These are phyloP conservation scores for Hortiboletus campestris DNA, from an alignment of 768 basidiomycete species.

Conservation along the genomic window DNA sequence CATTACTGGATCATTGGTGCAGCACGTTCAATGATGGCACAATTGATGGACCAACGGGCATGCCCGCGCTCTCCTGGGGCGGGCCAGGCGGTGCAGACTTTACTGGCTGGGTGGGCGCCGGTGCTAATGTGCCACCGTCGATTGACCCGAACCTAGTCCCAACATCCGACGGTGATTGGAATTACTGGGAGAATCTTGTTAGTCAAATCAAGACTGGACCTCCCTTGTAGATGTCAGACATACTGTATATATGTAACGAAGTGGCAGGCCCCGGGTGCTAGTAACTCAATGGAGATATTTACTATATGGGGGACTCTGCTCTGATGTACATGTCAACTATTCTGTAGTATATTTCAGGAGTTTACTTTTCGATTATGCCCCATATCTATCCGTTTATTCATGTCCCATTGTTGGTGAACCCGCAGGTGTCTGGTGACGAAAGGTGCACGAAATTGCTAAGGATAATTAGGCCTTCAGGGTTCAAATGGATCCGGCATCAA, in stretches of 20 bases:
- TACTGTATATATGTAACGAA: constrained; percentile 5
- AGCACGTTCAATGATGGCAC: constrained; percentile 72
- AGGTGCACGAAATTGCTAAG: too few species aligned
- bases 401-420: background rate
- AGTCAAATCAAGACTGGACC: constrained; percentile 45
- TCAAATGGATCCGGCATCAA: too few species aligned
- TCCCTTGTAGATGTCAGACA: constrained; percentile 22
- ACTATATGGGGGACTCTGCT: constrained; percentile 1
- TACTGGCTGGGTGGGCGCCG: constrained; percentile 53
- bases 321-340: constrained; percentile 11
- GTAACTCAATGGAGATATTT: constrained; percentile 6
- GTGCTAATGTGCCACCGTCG: constrained; percentile 36
- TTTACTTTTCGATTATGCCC: background rate
- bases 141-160: constrained; percentile 46
- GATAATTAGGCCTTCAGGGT: too few species aligned
- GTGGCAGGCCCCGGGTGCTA: constrained; percentile 4
- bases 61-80: constrained; percentile 55
- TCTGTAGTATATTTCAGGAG: background rate
- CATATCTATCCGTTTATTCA: background rate
- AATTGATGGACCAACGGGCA: constrained; percentile 48
- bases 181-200: constrained; percentile 80
- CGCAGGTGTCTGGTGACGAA: background rate
- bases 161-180: constrained; percentile 68
- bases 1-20: constrained; percentile 81
- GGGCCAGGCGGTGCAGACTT: constrained; percentile 57